Conservation (phyloP, 306 rosid genomes). For the Comarum palustre region DNA sequence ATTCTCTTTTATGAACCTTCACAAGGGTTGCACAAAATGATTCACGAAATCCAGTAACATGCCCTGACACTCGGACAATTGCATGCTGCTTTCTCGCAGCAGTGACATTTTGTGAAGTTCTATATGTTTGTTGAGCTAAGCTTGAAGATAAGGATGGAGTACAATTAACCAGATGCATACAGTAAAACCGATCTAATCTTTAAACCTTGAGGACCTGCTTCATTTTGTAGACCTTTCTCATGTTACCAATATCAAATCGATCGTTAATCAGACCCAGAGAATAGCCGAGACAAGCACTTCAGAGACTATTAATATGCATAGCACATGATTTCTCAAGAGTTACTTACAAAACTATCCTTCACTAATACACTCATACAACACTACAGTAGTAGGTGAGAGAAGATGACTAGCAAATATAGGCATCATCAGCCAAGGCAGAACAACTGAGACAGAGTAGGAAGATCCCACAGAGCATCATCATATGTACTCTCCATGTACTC, state of each 20-base stretch:
- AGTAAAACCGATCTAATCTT: not conserved
- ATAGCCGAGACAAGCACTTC: not conserved
- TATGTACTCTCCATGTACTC: constrained; percentile 27
- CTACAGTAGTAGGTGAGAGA: not conserved
- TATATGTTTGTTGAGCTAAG: not conserved
- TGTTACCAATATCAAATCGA: not conserved
- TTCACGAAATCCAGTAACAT: not conserved
- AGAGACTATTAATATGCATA: not conserved
- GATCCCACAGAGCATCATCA: constrained; percentile 40
- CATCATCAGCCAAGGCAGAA: constrained; percentile 29
- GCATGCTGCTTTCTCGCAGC: not conserved
- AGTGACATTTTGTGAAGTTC: not conserved
- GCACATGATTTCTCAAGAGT: constrained; percentile 7
- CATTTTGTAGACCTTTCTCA: not conserved
- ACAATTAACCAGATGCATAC: not conserved
- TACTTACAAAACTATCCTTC: not conserved
- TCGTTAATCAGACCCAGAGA: not conserved
- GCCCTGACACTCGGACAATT: not conserved
- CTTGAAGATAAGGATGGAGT: not conserved
- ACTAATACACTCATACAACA: not conserved
- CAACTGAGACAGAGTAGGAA: constrained; percentile 31
- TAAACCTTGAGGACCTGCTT: not conserved
- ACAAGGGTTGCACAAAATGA: not conserved
- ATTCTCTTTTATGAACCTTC: not conserved
- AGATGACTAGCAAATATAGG: not conserved